A percentile compares a stretch with the other conserved stretches of the same genome.
Evolutionary conservation across 1,284 basidiomycete genomes (phyloP).

Genomic region (Ceratobasidium sp.): DNA sequence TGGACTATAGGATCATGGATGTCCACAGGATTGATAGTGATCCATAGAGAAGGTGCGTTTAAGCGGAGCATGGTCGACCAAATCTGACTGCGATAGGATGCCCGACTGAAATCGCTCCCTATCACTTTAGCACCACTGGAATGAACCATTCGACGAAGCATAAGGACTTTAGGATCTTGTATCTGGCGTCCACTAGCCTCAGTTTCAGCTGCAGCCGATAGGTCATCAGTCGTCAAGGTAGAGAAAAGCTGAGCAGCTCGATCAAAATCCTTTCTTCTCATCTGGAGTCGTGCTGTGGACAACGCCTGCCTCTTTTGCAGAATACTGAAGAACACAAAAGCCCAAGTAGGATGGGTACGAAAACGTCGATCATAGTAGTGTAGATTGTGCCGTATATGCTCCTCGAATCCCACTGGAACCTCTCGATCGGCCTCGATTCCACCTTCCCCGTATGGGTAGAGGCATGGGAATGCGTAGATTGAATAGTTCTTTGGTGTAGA

Average conservation of each 20-base stretch:
- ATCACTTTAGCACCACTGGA: constrained; percentile 37
- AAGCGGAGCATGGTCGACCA: constrained; percentile 42
- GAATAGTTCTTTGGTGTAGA: constrained; percentile 43
- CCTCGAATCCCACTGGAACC: constrained; percentile 46
- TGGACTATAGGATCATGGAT: constrained; percentile 51
- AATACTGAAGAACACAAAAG: constrained; percentile 49
- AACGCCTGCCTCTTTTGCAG: constrained; percentile 45
- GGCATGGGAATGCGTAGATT: constrained; percentile 49
- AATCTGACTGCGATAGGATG: constrained; percentile 48
- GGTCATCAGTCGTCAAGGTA: constrained; percentile 23
- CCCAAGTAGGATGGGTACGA: not conserved
- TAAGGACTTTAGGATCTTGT: constrained; percentile 23
- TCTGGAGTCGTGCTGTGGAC: constrained; percentile 37
- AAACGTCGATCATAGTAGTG: constrained; percentile 17
- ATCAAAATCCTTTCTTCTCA: constrained; percentile 39
- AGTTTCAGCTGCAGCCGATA: constrained; percentile 39
- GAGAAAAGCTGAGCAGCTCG: not conserved
- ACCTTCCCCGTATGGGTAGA: constrained; percentile 56
- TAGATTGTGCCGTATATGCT: constrained; percentile 52
- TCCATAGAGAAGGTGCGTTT: constrained; percentile 44
- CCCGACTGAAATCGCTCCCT: constrained; percentile 44
- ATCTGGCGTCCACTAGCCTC: constrained; percentile 4
- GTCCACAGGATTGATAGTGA: constrained; percentile 50
- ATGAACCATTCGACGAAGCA: constrained; percentile 28
- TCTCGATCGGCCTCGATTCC: constrained; percentile 49